Conservation (phyloP, 208 protist species). For the Leishmania tropica region DNA sequence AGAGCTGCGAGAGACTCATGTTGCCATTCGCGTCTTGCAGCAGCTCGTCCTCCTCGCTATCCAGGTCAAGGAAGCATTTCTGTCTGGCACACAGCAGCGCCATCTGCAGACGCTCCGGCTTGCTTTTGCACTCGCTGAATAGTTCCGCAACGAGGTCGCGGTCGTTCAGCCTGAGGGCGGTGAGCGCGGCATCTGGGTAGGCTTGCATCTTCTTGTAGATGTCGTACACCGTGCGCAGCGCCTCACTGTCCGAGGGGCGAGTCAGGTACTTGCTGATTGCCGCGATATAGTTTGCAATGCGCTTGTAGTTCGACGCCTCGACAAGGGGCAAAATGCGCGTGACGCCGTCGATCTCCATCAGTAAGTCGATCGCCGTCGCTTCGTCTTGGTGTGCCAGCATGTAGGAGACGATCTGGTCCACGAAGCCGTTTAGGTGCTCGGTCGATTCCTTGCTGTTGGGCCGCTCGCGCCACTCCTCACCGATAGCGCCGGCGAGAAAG, state of each 20-base stretch:
- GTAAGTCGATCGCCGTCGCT: conserved; percentile 98
- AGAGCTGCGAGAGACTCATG: conserved; percentile 94
- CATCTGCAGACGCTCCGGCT: conserved; percentile 88
- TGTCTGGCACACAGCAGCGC: conserved; percentile 94
- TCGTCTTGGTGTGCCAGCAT: conserved; percentile 97
- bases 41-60: conserved; percentile 92
- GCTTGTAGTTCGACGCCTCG: conserved; percentile 94
- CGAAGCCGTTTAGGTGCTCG: conserved; percentile 87
- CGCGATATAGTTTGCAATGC: conserved; percentile 96
- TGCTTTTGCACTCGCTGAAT: conserved; percentile 78
- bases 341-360: conserved; percentile 96
- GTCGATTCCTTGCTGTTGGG: conserved; percentile 56
- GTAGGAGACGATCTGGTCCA: conserved; percentile 95
- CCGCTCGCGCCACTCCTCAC: conserved; percentile 91
- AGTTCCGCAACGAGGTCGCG: conserved; percentile 72
- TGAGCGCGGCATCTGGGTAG: conserved; percentile 89
- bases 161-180: conserved; percentile 91
- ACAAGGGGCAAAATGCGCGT: conserved; percentile 89
- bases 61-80: conserved; percentile 78
- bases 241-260: conserved; percentile 93
- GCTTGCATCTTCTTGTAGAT: conserved; percentile 94
- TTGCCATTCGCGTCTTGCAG: conserved; percentile 94
- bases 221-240: conserved; percentile 89
- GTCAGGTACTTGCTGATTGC: conserved; percentile 95
- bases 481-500: conserved; percentile 95